Percentiles rank a stretch among this genome's conserved stretches.
These are phyloP conservation scores for Aspergillus novoparasiticus DNA, from an alignment of 2,329 filamentous ascomycete species.

Conservation along the genomic window DNA sequence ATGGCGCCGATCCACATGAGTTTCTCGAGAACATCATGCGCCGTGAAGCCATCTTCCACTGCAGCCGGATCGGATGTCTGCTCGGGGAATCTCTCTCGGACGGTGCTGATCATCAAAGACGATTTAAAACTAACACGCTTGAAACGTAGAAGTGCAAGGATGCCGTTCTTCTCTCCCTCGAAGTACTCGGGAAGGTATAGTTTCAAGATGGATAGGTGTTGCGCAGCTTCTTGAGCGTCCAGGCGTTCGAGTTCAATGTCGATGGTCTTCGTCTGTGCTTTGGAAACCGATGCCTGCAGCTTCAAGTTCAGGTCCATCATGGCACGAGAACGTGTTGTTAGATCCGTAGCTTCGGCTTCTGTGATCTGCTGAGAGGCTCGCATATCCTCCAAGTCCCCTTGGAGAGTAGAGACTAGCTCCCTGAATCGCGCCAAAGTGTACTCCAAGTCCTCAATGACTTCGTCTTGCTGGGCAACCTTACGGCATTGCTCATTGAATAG, in stretches of 20 bases:
- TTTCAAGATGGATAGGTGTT: slow-evolving; percentile 87
- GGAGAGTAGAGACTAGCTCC: slow-evolving; percentile 81
- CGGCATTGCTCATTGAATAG: slow-evolving; percentile 81
- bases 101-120: slow-evolving; percentile 72
- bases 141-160: slow-evolving; percentile 86
- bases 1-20: slow-evolving; percentile 80
- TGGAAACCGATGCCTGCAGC: slow-evolving; percentile 83
- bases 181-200: slow-evolving; percentile 86
- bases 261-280: slow-evolving; percentile 92
- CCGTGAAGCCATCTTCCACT: slow-evolving; percentile 75
- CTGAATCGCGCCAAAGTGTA: slow-evolving; percentile 87
- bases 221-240: slow-evolving; percentile 83
- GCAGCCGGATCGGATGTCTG: slow-evolving; percentile 66
- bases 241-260: slow-evolving; percentile 84
- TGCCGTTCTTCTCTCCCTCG: slow-evolving; percentile 76
- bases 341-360: slow-evolving; percentile 87
- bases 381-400: slow-evolving; percentile 88
- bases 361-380: slow-evolving; percentile 88
- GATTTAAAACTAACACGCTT: slow-evolving; percentile 88
- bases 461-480: slow-evolving; percentile 73
- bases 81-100: slow-evolving; percentile 75
- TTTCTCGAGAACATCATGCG: slow-evolving; percentile 81
- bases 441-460: slow-evolving; percentile 81
- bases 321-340: slow-evolving; percentile 82
- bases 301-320: slow-evolving; percentile 98